Evolutionary conservation across 768 basidiomycete species (phyloP), one percentile per base, ranked within the genome.

Genomic region (Suillus ampliporus): DNA sequence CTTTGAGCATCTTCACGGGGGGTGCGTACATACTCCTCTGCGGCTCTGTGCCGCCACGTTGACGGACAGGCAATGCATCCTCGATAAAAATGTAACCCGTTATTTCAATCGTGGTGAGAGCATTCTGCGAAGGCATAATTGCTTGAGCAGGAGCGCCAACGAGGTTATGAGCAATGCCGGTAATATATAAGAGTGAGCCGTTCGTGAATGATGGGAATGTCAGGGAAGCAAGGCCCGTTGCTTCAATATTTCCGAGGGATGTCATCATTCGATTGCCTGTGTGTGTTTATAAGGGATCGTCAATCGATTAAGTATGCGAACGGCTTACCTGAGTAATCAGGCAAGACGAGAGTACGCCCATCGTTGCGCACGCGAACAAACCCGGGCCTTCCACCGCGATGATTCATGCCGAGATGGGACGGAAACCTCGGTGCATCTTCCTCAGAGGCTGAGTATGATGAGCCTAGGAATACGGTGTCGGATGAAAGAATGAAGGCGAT

Each of bases 321-420:
- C 43, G 34, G 57, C 61, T 10, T 65, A 72, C 88, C 88, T 43
- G 85, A 86, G 62, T 80, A 89, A 67, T 90, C 87, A 2, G 89
- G 89, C 15, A 89, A 66, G 2, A 85, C 79, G 4, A 89, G 65
- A 0, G 85, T 89, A 28, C 83, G 79, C 7, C 82, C 80, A 68
- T 89, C 83, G 3, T 79, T 80, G 47, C 76, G 71, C 21, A 89
- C 82, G 14, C 88, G 86, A 1, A 85, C 76, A 68, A 88, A 89
- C 0, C 89, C 89, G 21, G 81, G 79, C 37, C 78, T 76, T 2
- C 89, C 89, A 4, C 86, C 87, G 5, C 89, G 85, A 35, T 88
- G 85, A 61, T 90, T 90, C 79, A 86, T 86, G 35, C 89, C 89
- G 8, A 88, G 67, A 66, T 89, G 88, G 1, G 88, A 87, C 0